These are phyloP conservation scores for Decorospora gaudefroyi DNA, from an alignment of 2,329 filamentous ascomycete species.

Conservation along the genomic window DNA sequence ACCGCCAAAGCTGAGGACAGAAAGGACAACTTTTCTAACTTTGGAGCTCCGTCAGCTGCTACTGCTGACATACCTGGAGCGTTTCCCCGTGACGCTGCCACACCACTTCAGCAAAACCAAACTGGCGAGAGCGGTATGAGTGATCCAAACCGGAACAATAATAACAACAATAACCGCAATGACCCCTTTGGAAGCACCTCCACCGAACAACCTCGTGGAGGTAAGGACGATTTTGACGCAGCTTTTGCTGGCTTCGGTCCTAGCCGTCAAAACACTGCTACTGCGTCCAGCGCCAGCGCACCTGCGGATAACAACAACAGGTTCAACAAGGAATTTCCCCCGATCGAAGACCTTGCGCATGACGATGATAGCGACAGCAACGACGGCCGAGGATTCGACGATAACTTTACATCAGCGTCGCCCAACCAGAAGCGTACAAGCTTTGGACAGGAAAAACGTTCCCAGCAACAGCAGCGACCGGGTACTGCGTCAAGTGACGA, in stretches of 20 bases:
- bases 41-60: constrained; percentile 41
- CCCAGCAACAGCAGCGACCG: constrained; percentile 34
- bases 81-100: constrained; percentile 51
- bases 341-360: constrained; percentile 81
- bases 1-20: constrained; percentile 44
- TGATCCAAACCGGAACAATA: constrained; percentile 51
- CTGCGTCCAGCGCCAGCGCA: constrained; percentile 39
- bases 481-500: constrained; percentile 38
- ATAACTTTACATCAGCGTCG: constrained; percentile 78
- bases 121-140: constrained; percentile 55
- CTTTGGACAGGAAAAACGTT: constrained; percentile 31
- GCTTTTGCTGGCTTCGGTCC: constrained; percentile 76
- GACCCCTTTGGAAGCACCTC: constrained; percentile 49
- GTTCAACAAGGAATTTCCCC: constrained; percentile 84
- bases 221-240: constrained; percentile 82
- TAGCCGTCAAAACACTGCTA: constrained; percentile 56
- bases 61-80: constrained; percentile 52
- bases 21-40: constrained; percentile 49
- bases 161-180: constrained; percentile 46
- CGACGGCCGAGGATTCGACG: constrained; percentile 80
- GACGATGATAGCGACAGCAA: constrained; percentile 78
- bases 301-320: constrained; percentile 47
- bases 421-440: constrained; percentile 44
- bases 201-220: constrained; percentile 45
- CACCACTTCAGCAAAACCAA: constrained; percentile 55